A percentile compares a stretch with the other conserved stretches of the same genome.
Conservation (phyloP, 2,329 filamentous ascomycete species). For the Phoma sp. region DNA sequence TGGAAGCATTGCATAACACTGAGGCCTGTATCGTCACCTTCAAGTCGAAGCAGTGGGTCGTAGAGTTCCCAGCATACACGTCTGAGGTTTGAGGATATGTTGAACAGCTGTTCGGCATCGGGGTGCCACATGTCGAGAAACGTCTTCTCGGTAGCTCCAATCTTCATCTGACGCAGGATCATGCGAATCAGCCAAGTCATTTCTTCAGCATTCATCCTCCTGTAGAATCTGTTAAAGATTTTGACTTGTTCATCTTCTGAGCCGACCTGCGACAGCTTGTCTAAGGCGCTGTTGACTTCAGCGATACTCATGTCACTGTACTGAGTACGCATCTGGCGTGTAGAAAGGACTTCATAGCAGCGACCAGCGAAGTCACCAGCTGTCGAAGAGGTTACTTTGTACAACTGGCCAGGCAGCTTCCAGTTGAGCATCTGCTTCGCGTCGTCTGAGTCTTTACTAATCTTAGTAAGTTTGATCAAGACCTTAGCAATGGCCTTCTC, state of each 20-base stretch:
- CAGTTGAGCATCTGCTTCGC: constrained; percentile 85
- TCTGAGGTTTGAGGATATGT: constrained; percentile 86
- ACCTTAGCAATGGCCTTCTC: constrained; percentile 90
- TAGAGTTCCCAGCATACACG: constrained; percentile 94
- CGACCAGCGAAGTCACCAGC: constrained; percentile 92
- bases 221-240: constrained; percentile 84
- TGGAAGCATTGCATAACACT: constrained; percentile 94
- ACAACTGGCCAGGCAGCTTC: constrained; percentile 78
- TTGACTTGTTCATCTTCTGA: constrained; percentile 85
- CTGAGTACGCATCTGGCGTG: constrained; percentile 76
- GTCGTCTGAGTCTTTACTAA: constrained; percentile 89
- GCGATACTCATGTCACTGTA: constrained; percentile 83
- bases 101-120: constrained; percentile 69
- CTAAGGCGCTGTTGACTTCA: constrained; percentile 86
- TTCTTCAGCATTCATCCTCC: constrained; percentile 90
- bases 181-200: constrained; percentile 95
- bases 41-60: constrained; percentile 74
- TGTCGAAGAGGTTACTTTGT: constrained; percentile 54
- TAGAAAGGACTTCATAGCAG: constrained; percentile 85
- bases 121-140: constrained; percentile 72
- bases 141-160: constrained; percentile 83
- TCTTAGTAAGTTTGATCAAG: constrained; percentile 90
- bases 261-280: constrained; percentile 74
- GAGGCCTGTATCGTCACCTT: constrained; percentile 76
- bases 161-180: constrained; percentile 79